Evolutionary conservation across 768 basidiomycete species (phyloP).

Genomic region (Tephrocybe sp.): DNA sequence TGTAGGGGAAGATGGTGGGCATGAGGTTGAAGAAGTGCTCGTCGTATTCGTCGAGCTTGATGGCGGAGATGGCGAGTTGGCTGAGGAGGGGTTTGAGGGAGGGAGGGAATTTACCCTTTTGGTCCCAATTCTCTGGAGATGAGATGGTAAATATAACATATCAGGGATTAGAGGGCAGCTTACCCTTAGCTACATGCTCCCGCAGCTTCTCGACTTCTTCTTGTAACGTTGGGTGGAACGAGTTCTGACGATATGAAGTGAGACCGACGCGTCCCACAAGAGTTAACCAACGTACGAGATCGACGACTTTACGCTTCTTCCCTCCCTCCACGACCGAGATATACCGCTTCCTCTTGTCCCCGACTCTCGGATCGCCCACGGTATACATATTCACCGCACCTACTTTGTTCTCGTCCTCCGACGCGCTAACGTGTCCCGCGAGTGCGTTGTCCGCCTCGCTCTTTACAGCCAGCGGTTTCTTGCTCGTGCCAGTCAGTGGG

Average conservation of each 20-base stretch:
- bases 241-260: slow-evolving; percentile 38
- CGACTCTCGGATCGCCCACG: slow-evolving; percentile 33
- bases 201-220: slow-evolving; percentile 60
- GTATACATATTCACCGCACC: not conserved
- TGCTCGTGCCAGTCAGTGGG: slow-evolving; percentile 1
- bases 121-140: slow-evolving; percentile 70
- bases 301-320: slow-evolving; percentile 72
- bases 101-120: slow-evolving; percentile 90
- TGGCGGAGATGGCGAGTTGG: slow-evolving; percentile 74
- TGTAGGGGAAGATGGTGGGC: slow-evolving; percentile 89
- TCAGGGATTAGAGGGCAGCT: slow-evolving; percentile 6
- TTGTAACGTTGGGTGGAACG: slow-evolving; percentile 75
- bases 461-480: slow-evolving; percentile 3
- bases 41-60: slow-evolving; percentile 85
- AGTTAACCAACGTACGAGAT: slow-evolving; percentile 48
- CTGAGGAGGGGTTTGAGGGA: slow-evolving; percentile 70
- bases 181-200: slow-evolving; percentile 59
- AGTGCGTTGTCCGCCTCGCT: not conserved
- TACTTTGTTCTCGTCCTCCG: slow-evolving; percentile 9
- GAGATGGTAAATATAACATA: not conserved
- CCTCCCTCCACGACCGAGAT: slow-evolving; percentile 53
- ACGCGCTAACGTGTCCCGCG: slow-evolving; percentile 1
- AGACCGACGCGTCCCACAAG: not conserved
- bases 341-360: slow-evolving; percentile 57
- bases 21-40: slow-evolving; percentile 91